A percentile compares a stretch with the other conserved stretches of the same genome.
These are phyloP conservation scores for Clitopilus hobsonii DNA, from an alignment of 768 basidiomycete species.

Conservation along the genomic window DNA sequence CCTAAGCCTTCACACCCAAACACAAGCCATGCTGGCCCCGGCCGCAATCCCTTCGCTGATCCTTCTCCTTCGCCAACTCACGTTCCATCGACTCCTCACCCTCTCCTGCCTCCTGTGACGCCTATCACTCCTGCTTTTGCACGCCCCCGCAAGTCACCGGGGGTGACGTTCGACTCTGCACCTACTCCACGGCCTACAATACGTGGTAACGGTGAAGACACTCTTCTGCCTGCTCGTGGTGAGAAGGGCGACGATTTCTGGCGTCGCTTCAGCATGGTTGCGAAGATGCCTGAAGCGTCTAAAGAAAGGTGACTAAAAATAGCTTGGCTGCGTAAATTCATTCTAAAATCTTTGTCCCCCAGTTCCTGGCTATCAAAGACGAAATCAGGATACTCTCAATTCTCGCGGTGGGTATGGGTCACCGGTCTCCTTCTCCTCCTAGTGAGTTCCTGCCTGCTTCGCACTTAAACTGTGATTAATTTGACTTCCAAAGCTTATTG, in stretches of 20 bases:
- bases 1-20: conserved; percentile 8
- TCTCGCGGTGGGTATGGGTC: conserved; percentile 70
- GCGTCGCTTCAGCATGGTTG: conserved; percentile 82
- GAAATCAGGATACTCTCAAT: conserved; percentile 41
- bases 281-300: conserved; percentile 39
- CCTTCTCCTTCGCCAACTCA: conserved; percentile 22
- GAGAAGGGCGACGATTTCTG: conserved; percentile 83
- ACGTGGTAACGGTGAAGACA: conserved; percentile 64
- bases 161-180: conserved; percentile 39
- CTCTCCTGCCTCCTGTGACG: conserved; percentile 70
- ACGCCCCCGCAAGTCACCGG: conserved; percentile 41
- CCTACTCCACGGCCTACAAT: conserved; percentile 46
- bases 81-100: conserved; percentile 59
- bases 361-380: conserved; percentile 72
- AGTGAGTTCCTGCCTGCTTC: conserved; percentile 25
- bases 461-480: not conserved
- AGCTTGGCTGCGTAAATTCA: not conserved
- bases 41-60: not conserved
- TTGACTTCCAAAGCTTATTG: conserved; percentile 35
- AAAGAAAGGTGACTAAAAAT: conserved; percentile 44
- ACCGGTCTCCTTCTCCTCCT: conserved; percentile 55
- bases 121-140: conserved; percentile 79
- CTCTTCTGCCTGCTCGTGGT: conserved; percentile 60
- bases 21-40: conserved; percentile 5
- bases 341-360: conserved; percentile 1